Conservation (phyloP, 495 filamentous ascomycete species). For the Hypoxylon lienhwacheense region DNA sequence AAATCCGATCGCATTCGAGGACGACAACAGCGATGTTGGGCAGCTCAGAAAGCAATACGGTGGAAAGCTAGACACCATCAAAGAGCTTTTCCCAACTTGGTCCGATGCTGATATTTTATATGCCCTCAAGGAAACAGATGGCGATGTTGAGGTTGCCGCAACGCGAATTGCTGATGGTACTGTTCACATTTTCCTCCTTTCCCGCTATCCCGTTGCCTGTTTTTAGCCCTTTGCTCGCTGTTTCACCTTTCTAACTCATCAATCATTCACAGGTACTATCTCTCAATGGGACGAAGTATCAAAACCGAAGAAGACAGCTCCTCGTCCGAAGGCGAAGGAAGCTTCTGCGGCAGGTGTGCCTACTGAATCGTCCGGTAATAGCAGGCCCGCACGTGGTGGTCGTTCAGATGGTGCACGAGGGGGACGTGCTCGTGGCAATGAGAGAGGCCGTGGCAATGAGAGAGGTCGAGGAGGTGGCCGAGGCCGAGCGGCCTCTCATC, state of each 20-base stretch:
- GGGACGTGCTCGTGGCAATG: constrained; percentile 56
- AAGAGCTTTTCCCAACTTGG: constrained; percentile 91
- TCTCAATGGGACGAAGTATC: constrained; percentile 95
- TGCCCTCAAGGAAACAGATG: constrained; percentile 87
- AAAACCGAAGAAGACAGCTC: constrained; percentile 83
- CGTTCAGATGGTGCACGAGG: constrained; percentile 73
- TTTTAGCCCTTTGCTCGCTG: not conserved
- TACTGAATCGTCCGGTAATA: constrained; percentile 50
- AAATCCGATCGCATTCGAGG: constrained; percentile 63
- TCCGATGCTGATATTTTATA: constrained; percentile 89
- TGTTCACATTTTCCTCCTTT: constrained; percentile 8
- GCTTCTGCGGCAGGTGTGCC: constrained; percentile 55
- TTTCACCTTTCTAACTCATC: constrained; percentile 36
- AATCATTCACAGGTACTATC: constrained; percentile 67
- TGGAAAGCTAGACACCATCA: constrained; percentile 70
- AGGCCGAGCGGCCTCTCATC: constrained; percentile 62
- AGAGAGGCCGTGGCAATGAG: constrained; percentile 45
- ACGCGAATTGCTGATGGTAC: constrained; percentile 90
- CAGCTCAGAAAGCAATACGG: constrained; percentile 88
- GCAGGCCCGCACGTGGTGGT: constrained; percentile 58
- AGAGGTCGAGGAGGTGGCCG: constrained; percentile 45
- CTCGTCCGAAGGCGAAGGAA: constrained; percentile 82
- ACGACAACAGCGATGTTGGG: constrained; percentile 88
- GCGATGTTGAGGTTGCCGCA: constrained; percentile 81
- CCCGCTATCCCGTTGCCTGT: constrained; percentile 3